Evolutionary conservation across 768 basidiomycete genomes (phyloP).

Genomic region (Pulveroboletus sp.): DNA sequence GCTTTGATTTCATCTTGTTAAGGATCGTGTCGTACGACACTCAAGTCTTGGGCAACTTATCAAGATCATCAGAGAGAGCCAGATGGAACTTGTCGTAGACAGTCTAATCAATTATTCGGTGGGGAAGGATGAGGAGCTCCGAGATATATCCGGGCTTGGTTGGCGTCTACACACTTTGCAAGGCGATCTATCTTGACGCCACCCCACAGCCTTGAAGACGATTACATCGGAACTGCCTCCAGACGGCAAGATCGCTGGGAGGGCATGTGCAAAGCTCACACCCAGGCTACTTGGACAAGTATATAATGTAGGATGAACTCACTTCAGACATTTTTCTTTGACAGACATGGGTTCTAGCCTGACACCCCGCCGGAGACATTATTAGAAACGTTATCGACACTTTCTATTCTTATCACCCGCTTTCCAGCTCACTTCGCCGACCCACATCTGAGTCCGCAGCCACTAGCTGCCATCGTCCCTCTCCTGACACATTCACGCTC

Average conservation of each 20-base stretch:
- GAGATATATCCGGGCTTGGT: constrained; percentile 95
- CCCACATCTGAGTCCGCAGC: constrained; percentile 48
- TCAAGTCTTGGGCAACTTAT: constrained; percentile 82
- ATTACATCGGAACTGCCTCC: constrained; percentile 87
- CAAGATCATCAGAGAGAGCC: constrained; percentile 77
- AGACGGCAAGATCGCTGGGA: constrained; percentile 72
- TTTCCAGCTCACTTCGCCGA: constrained; percentile 67
- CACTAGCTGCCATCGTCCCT: constrained; percentile 64
- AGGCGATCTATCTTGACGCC: constrained; percentile 2
- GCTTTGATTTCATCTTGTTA: neutral
- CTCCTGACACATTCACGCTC: constrained; percentile 71
- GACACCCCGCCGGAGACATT: constrained; percentile 75
- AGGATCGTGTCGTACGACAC: neutral
- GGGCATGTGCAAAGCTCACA: constrained; percentile 78
- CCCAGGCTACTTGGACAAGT: constrained; percentile 80
- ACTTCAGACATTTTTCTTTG: neutral
- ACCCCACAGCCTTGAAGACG: constrained; percentile 76
- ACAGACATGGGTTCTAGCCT: constrained; percentile 35
- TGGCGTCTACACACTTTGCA: neutral
- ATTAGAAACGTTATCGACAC: constrained; percentile 76
- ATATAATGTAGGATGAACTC: constrained; percentile 50
- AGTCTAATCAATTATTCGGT: constrained; percentile 82
- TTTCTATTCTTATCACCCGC: constrained; percentile 83
- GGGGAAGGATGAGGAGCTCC: constrained; percentile 84
- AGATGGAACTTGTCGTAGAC: constrained; percentile 86